Base-by-base conservation (phyloP, 768 basidiomycete species). In the Panellus pusillus region DNA sequence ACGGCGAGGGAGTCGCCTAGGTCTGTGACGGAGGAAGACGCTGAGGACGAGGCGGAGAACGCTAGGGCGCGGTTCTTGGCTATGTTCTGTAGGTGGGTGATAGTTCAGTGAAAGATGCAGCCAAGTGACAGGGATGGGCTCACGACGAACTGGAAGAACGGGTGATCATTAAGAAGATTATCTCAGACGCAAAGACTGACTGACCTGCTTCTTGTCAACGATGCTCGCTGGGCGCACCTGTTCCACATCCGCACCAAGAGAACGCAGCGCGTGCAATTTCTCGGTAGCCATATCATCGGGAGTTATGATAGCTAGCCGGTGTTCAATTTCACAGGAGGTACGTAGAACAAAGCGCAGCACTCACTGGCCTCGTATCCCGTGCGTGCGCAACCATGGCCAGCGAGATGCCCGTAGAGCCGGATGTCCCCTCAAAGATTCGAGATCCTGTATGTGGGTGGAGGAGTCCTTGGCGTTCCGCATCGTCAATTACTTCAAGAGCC, bases 381-480 rank as follows among this genome's bases (percentile, higher is more conserved):
- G 94, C 93, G 59, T 81, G 80, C 1, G 93, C 90, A 46, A 99
- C 89, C 3, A 91, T 97, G 0, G 97, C 96, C 46, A 99, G 86
- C 1, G 94, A 97, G 52, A 98, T 98, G 6, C 97, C 94, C 0
- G 94, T 97, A 0, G 92, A 94, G 8, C 93, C 97, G 4, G 96
- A 92, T 0, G 96, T 99, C 4, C 97, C 97, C 69, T 98, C 97
- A 53, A 98, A 99, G 36, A 99, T 93, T 7, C 91, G 84, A 0
- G 91, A 97, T 6, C 90, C 89, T 0, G 92, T 94, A 57, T 93
- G 70, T 0, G 95, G 97, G 51, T 86, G 80, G 1, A 99, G 72
- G 2, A 93, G 73, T 0, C 94, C 94, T 55, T 81, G 75, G 9
- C 79, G 79, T 67, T 98, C 96, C 0, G 97, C 97, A 63, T 98